These are phyloP conservation scores for Wickerhamiella dianesei DNA, from an alignment of 805 yeast genomes.

Conservation along the genomic window DNA sequence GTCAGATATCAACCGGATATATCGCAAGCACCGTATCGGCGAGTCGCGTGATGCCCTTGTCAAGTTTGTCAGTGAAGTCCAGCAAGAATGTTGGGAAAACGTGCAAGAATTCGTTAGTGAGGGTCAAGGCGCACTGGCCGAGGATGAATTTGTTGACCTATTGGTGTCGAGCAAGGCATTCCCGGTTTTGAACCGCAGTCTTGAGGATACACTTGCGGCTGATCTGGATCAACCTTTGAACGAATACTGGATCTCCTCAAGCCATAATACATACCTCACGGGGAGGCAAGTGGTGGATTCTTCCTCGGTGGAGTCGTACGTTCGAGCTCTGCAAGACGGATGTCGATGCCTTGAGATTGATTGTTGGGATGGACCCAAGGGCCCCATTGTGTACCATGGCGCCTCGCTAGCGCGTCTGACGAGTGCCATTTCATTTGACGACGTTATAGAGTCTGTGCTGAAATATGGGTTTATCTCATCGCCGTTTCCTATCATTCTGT, in stretches of 20 bases:
- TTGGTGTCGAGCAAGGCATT: conserved; percentile 24
- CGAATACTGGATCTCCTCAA: conserved; percentile 81
- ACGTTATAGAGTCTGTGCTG: conserved; percentile 58
- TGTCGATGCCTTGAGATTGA: conserved; percentile 93
- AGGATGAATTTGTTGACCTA: conserved; percentile 29
- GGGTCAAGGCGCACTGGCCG: conserved; percentile 4
- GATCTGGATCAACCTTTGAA: conserved; percentile 54
- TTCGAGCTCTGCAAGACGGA: conserved; percentile 75
- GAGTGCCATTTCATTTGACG: conserved; percentile 49
- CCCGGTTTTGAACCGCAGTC: conserved; percentile 11
- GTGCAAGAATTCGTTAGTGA: neutral
- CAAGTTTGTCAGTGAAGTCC: conserved; percentile 7
- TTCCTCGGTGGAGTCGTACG: conserved; percentile 81
- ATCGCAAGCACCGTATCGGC: conserved; percentile 27
- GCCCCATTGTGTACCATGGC: conserved; percentile 88
- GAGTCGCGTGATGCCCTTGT: conserved; percentile 5
- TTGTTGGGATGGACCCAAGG: conserved; percentile 75
- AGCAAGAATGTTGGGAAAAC: neutral
- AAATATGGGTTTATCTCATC: conserved; percentile 83
- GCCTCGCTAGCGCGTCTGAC: conserved; percentile 47
- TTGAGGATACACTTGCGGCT: conserved; percentile 3
- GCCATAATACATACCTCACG: conserved; percentile 82
- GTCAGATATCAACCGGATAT: conserved; percentile 44
- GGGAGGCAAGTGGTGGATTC: conserved; percentile 83
- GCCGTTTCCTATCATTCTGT: conserved; percentile 71